These are phyloP conservation scores for Forsythia suspensa DNA, from an alignment of 257 asterid genomes.

Conservation along the genomic window DNA sequence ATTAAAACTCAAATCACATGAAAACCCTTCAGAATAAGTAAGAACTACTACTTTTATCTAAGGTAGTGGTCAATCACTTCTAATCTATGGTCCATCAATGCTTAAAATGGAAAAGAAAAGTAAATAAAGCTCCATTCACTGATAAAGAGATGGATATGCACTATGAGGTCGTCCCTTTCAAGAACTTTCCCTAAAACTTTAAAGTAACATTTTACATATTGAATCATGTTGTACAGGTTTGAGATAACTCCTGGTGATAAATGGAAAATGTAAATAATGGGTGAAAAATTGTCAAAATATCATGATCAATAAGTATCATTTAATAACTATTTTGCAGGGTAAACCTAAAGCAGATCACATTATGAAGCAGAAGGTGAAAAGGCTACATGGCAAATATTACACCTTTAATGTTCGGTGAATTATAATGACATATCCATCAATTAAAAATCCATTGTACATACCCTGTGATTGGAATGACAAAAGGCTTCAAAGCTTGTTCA, in stretches of 20 bases:
- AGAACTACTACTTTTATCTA: background rate
- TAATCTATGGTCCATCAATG: too few relatives aligned
- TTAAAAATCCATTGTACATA: conserved; percentile 32
- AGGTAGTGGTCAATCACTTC: background rate
- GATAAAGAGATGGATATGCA: background rate
- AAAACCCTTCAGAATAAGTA: background rate
- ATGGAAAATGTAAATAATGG: too few relatives aligned
- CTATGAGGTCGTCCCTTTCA: background rate
- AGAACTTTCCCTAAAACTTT: background rate
- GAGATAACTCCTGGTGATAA: too few relatives aligned
- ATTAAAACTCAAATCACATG: background rate
- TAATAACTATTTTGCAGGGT: conserved; percentile 8
- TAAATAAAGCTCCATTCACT: background rate
- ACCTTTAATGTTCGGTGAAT: background rate
- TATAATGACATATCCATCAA: background rate
- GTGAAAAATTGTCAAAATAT: background rate
- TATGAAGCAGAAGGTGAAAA: conserved; percentile 17
- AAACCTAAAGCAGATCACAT: conserved; percentile 8
- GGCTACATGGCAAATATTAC: background rate
- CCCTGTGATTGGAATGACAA: conserved; percentile 98
- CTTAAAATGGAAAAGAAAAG: background rate
- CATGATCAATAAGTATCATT: background rate
- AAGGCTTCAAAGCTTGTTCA: conserved; percentile 80
- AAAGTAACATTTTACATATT: background rate
- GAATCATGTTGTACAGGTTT: background rate